Percentiles rank a stretch among this genome's conserved stretches.
These are phyloP conservation scores for Geotrichum cucujoidarum DNA, from an alignment of 1,139 yeast genomes.

Conservation along the genomic window DNA sequence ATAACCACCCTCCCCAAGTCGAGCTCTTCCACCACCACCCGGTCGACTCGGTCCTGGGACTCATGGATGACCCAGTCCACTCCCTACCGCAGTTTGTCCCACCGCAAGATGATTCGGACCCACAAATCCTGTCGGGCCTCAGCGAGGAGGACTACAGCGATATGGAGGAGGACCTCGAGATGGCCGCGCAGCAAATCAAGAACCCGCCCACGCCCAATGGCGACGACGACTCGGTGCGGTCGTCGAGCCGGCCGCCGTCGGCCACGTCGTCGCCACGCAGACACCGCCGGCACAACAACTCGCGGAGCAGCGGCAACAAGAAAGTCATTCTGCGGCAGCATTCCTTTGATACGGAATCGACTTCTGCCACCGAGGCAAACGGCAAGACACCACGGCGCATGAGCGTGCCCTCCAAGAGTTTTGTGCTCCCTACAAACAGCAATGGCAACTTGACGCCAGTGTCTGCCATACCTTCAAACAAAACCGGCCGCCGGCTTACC, in stretches of 20 bases:
- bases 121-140: conserved; percentile 20
- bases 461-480: background rate
- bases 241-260: conserved; percentile 22
- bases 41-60: background rate
- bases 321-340: conserved; percentile 4
- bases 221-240: conserved; percentile 19
- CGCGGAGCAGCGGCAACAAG: conserved; percentile 10
- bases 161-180: conserved; percentile 36
- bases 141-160: conserved; percentile 38
- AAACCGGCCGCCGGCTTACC: conserved; percentile 5
- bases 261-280: conserved; percentile 24
- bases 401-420: conserved; percentile 16
- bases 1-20: background rate
- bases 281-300: conserved; percentile 10
- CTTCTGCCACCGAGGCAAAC: background rate
- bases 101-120: conserved; percentile 5
- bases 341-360: conserved; percentile 10
- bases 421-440: background rate
- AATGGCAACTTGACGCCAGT: conserved; percentile 3
- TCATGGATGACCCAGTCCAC: background rate
- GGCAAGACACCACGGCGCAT: conserved; percentile 13
- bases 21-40: conserved; percentile 1
- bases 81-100: background rate
- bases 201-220: conserved; percentile 20
- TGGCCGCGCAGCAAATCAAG: conserved; percentile 33